Conservation (phyloP, 805 yeast species). For the Myxozyma neotropica region DNA sequence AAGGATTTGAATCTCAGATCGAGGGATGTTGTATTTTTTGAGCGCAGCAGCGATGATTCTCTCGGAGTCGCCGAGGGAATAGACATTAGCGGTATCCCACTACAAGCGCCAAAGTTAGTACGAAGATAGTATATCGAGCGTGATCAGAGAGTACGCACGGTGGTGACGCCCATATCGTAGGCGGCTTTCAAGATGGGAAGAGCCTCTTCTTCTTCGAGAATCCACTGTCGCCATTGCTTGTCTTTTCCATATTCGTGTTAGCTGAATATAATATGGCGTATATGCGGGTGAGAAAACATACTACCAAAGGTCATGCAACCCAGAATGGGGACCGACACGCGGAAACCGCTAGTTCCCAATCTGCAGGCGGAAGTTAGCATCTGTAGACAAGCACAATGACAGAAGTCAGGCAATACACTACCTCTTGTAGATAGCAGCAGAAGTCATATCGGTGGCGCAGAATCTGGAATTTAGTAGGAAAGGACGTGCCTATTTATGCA, state of each 20-base stretch:
- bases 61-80: conserved; percentile 49
- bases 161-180: conserved; percentile 46
- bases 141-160: conserved; percentile 32
- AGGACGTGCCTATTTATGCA: no score
- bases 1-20: conserved; percentile 58
- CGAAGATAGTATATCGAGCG: background rate
- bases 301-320: conserved; percentile 33
- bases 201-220: conserved; percentile 18
- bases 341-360: conserved; percentile 24
- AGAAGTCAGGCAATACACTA: no score
- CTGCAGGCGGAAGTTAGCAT: no score
- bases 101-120: conserved; percentile 36
- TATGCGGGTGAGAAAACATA: background rate
- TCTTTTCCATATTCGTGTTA: no score
- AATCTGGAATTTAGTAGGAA: no score
- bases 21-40: conserved; percentile 52
- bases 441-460: no score
- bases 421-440: no score
- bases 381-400: conserved; percentile 39
- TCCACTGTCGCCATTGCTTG: conserved; percentile 21
- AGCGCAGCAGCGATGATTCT: conserved; percentile 50
- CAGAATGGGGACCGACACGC: conserved; percentile 30
- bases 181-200: conserved; percentile 23
- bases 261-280: background rate
- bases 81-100: conserved; percentile 48